These are phyloP conservation scores for Lecanicillium sp. DNA, from an alignment of 2,329 filamentous ascomycete species.

Conservation along the genomic window DNA sequence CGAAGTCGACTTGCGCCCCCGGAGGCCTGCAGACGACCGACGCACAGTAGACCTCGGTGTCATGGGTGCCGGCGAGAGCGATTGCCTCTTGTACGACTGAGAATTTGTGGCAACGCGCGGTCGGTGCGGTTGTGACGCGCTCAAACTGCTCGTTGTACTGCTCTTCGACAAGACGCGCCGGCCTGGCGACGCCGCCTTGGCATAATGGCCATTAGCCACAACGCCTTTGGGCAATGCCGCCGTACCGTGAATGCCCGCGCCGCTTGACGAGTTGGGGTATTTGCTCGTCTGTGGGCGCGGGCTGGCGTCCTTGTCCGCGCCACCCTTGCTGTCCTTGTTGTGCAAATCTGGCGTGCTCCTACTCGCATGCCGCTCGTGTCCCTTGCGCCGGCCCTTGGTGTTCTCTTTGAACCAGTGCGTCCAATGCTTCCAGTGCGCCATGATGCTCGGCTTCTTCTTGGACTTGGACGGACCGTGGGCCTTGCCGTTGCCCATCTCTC, in stretches of 20 bases:
- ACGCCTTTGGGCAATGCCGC: conserved; percentile 44
- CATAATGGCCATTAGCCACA: conserved; percentile 44
- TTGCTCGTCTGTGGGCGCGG: conserved; percentile 57
- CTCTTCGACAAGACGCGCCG: conserved; percentile 18
- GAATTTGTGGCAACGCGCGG: conserved; percentile 26
- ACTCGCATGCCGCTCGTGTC: conserved; percentile 45
- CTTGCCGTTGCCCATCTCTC: conserved; percentile 21
- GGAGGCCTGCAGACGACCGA: conserved; percentile 73
- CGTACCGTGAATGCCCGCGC: conserved; percentile 29
- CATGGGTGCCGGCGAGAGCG: conserved; percentile 77
- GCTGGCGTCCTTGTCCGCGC: conserved; percentile 45
- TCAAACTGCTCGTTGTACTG: conserved; percentile 20
- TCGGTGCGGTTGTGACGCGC: conserved; percentile 25
- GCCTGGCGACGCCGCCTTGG: conserved; percentile 22
- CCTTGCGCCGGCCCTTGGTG: conserved; percentile 46
- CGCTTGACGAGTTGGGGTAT: conserved; percentile 37
- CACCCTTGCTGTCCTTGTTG: conserved; percentile 40
- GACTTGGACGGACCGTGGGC: conserved; percentile 36
- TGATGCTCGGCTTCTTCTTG: conserved; percentile 51
- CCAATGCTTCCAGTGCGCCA: conserved; percentile 58
- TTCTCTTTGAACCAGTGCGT: conserved; percentile 58
- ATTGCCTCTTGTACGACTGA: conserved; percentile 62
- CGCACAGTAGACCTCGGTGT: conserved; percentile 85
- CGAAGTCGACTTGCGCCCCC: conserved; percentile 91
- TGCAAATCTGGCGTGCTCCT: conserved; percentile 55